Evolutionary conservation across 768 basidiomycete species (phyloP).

Genomic region (Rhizopogon vulgaris): DNA sequence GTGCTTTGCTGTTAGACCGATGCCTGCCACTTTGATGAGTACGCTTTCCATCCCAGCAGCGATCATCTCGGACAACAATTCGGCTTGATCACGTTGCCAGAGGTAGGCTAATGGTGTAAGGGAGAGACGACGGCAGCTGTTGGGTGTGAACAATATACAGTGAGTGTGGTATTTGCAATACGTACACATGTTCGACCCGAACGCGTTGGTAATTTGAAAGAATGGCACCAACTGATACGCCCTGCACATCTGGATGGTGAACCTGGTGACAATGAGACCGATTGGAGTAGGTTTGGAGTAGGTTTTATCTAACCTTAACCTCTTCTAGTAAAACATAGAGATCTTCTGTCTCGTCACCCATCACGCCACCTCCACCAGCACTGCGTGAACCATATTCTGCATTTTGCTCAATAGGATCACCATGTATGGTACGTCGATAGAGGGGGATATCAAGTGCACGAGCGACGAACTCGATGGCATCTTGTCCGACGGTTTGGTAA

Average conservation of each 20-base stretch:
- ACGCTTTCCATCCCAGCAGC: slow-evolving; percentile 70
- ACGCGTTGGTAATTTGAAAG: slow-evolving; percentile 96
- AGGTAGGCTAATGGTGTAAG: slow-evolving; percentile 82
- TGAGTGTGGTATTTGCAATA: not conserved
- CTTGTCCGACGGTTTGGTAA: slow-evolving; percentile 98
- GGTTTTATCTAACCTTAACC: slow-evolving; percentile 62
- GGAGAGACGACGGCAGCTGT: slow-evolving; percentile 73
- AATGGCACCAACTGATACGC: slow-evolving; percentile 92
- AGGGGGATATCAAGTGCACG: slow-evolving; percentile 82
- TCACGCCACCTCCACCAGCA: slow-evolving; percentile 42
- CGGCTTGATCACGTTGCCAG: slow-evolving; percentile 90
- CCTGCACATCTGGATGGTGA: slow-evolving; percentile 75
- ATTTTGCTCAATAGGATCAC: slow-evolving; percentile 73
- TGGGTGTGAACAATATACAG: not conserved
- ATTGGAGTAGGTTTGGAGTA: not conserved
- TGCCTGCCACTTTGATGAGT: slow-evolving; percentile 93
- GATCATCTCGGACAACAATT: slow-evolving; percentile 85
- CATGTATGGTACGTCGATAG: slow-evolving; percentile 74
- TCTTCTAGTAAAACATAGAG: slow-evolving; percentile 62
- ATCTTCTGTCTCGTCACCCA: slow-evolving; percentile 96
- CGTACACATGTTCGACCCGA: slow-evolving; percentile 95
- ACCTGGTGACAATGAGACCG: slow-evolving; percentile 33
- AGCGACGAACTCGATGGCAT: slow-evolving; percentile 83
- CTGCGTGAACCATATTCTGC: slow-evolving; percentile 78
- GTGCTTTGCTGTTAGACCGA: slow-evolving; percentile 73